Percentiles rank a stretch among this genome's conserved stretches.
These are phyloP conservation scores for Bruguiera gymnorhiza DNA, from an alignment of 345 rosid species.

Conservation along the genomic window DNA sequence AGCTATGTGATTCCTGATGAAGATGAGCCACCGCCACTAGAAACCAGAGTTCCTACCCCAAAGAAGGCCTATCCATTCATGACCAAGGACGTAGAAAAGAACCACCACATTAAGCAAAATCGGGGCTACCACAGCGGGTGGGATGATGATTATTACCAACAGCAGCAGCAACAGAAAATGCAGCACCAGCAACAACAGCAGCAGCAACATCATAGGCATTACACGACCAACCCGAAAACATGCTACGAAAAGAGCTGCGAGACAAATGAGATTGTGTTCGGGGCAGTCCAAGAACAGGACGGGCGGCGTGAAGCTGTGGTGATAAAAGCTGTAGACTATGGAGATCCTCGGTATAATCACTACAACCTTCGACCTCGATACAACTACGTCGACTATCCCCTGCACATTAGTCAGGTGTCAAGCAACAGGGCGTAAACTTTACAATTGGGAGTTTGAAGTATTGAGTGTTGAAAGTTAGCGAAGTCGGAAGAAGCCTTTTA, in stretches of 20 bases:
- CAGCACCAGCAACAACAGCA: slow-evolving; percentile 35
- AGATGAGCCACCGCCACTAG: slow-evolving; percentile 70
- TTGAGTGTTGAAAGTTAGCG: slow-evolving; percentile 6
- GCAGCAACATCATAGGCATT: slow-evolving; percentile 49
- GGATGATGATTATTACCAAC: slow-evolving; percentile 42
- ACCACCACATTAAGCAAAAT: slow-evolving; percentile 48
- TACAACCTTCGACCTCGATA: slow-evolving; percentile 63
- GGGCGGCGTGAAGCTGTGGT: slow-evolving; percentile 86
- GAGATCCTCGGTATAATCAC: slow-evolving; percentile 50
- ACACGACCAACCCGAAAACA: slow-evolving; percentile 43
- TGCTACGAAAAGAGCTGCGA: slow-evolving; percentile 70
- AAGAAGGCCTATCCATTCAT: slow-evolving; percentile 49
- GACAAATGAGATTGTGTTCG: slow-evolving; percentile 83
- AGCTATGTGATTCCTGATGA: slow-evolving; percentile 72
- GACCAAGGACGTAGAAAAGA: slow-evolving; percentile 40
- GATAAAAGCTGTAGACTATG: slow-evolving; percentile 87
- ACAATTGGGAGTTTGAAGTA: slow-evolving; percentile 9
- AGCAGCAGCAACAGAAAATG: slow-evolving; percentile 38
- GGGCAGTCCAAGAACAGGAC: slow-evolving; percentile 88
- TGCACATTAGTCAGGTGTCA: slow-evolving; percentile 21
- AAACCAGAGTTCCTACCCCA: slow-evolving; percentile 47
- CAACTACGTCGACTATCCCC: slow-evolving; percentile 56
- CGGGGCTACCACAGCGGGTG: slow-evolving; percentile 42
- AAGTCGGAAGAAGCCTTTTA: slow-evolving; percentile 12
- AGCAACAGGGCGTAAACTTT: slow-evolving; percentile 5